Conservation (phyloP, 331 rosid species). For the Quercus phellos region DNA sequence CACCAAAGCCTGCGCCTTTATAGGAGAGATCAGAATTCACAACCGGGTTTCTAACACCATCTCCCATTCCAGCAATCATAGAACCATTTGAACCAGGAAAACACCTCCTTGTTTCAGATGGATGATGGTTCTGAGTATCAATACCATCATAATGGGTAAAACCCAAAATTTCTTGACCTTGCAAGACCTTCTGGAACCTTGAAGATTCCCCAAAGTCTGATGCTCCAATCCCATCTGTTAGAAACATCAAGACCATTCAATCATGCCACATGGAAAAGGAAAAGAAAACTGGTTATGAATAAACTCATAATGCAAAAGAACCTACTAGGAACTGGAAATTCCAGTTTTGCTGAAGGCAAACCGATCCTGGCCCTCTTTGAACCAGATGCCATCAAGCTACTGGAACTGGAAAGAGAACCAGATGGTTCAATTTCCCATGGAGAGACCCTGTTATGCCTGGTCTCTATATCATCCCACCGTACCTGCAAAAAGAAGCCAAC, state of each 20-base stretch:
- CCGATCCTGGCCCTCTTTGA: slow-evolving; percentile 80
- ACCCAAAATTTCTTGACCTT: slow-evolving; percentile 99
- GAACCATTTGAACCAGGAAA: slow-evolving; percentile 57
- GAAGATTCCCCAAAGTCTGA: slow-evolving; percentile 93
- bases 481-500: slow-evolving; percentile 43
- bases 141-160: slow-evolving; percentile 51
- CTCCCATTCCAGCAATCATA: slow-evolving; percentile 52
- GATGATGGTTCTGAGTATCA: slow-evolving; percentile 41
- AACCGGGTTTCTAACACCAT: slow-evolving; percentile 43
- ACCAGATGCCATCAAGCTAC: slow-evolving; percentile 58
- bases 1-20: slow-evolving; percentile 67
- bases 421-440: slow-evolving; percentile 97
- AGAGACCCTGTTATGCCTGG: slow-evolving; percentile 85
- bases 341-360: slow-evolving; percentile 48
- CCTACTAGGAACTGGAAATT: slow-evolving; percentile 74
- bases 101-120: slow-evolving; percentile 61
- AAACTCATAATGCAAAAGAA: not conserved
- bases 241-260: slow-evolving; percentile 13
- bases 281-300: not conserved
- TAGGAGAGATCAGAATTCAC: slow-evolving; percentile 50
- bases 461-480: slow-evolving; percentile 88
- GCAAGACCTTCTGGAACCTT: slow-evolving; percentile 99
- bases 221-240: slow-evolving; percentile 75
- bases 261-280: not conserved
- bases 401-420: slow-evolving; percentile 56